Base-by-base conservation (phyloP, 1,139 yeast species). In the Diutina neorugosa region DNA sequence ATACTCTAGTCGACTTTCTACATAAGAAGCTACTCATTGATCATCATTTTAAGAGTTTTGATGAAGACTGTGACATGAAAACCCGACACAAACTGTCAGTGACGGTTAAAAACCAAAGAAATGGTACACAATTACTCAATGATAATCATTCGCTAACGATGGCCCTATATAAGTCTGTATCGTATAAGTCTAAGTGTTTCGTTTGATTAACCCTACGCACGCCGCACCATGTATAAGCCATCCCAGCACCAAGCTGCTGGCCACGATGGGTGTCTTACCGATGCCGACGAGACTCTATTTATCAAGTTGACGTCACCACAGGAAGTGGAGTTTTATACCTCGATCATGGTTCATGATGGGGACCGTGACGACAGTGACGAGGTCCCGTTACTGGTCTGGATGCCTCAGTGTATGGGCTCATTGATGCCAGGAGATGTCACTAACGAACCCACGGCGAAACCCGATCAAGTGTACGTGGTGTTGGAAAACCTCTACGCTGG, bases 231-330 rank as follows among this genome's bases (percentile, higher is more conserved):
- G 44, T 19, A 25, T 19, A 48, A 20, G 20, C 51, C 51, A 14
- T 8, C 19, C 5, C 42, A 34, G 27, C 78, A 74, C 57, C 76
- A 73, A 59, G 98, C 95, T 2, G 98, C 98, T 0, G 98, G 98
- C 11, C 98, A 93, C 63, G 86, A 76, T 16, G 98, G 96, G 0
- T 78, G 86, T 12, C 62, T 89, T 57, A 78, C 82, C 40, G 50
- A 46, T 27, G 50, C 27, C 46, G 76, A 76, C 31, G 95, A 91
- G 1, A 68, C 78, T 11, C 67, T 91, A 23, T 85, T 90, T 61
- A 80, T 87, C 55, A 93, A 93, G 65, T 81, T 84, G 0, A 74
- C 93, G 0, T 64, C 68, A 0, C 67, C 66, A 25, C 82, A 80
- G 59, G 98, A 93, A 65, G 67, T 85, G 37, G 81, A 77, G 16